Evolutionary conservation across 2,329 filamentous ascomycete genomes (phyloP), one percentile per base, ranked within the genome.

Genomic region (Apiospora kogelbergensis): DNA sequence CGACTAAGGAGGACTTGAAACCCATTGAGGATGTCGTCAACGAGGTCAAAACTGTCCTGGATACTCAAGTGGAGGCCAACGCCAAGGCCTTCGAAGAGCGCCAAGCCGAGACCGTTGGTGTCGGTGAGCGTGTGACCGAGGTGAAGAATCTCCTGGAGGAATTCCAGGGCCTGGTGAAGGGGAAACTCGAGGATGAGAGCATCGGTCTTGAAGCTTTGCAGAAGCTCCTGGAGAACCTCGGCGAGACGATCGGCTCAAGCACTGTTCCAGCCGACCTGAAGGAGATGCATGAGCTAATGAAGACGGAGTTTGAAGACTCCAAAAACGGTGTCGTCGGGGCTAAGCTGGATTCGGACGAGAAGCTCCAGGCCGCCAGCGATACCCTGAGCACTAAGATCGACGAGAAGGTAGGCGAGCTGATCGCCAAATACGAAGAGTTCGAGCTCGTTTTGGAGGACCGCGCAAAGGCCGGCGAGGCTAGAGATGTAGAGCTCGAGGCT

Each of bases 351-450:
- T 88, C 90, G 3, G 93, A 97, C 71, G 92, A 94, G 75, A 94
- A 94, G 77, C 89, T 91, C 40, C 85, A 89, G 72, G 81, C 87
- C 70, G 85, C 86, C 0, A 85, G 86, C 24, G 86, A 89, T 10
- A 81, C 77, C 6, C 80, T 91, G 10, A 81, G 84, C 57, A 78
- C 79, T 70, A 90, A 89, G 77, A 81, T 91, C 60, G 89, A 90
- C 44, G 88, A 90, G 74, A 89, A 88, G 74, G 86, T 98, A 73
- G 88, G 88, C 69, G 93, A 94, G 72, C 85, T 99, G 30, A 89
- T 97, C 78, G 84, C 87, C 73, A 98, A 97, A 78, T 97, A 97
- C 76, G 95, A 98, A 68, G 93, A 96, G 70, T 91, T 95, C 71
- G 92, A 97, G 76, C 82, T 87, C 24, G 84, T 89, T 9, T 86